A percentile compares a stretch with the other conserved stretches of the same genome.
These are phyloP conservation scores for Inonotus obliquus DNA, from an alignment of 1,284 basidiomycete species.

Conservation along the genomic window DNA sequence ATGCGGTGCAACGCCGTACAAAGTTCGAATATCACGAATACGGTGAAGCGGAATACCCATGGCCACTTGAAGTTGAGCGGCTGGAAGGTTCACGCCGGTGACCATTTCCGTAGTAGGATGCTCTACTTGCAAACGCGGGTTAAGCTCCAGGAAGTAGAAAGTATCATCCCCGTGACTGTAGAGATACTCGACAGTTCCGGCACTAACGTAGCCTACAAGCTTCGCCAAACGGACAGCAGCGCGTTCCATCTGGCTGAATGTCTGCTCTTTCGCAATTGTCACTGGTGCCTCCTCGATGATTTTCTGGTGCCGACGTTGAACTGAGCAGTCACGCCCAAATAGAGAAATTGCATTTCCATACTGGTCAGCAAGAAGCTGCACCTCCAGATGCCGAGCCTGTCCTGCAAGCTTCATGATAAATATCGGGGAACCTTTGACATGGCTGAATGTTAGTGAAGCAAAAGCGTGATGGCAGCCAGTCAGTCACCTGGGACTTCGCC, in stretches of 20 bases:
- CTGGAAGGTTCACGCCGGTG: constrained; percentile 95
- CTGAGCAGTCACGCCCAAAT: constrained; percentile 99
- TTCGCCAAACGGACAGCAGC: constrained; percentile 97
- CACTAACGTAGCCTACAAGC: constrained; percentile 98
- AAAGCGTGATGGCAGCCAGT: constrained; percentile 19
- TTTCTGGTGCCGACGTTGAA: constrained; percentile 99
- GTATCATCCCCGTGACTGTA: constrained; percentile 93
- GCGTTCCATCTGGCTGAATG: constrained; percentile 96
- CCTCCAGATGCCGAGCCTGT: constrained; percentile 95
- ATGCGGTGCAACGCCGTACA: constrained; percentile 92
- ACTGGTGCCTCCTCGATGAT: constrained; percentile 99
- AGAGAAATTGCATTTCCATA: constrained; percentile 99
- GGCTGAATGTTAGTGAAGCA: constrained; percentile 15
- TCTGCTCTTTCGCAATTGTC: constrained; percentile 89
- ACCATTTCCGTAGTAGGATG: constrained; percentile 99
- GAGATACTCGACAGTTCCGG: constrained; percentile 98
- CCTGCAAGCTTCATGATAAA: constrained; percentile 99
- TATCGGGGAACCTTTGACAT: constrained; percentile 85
- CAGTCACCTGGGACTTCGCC: constrained; percentile 91
- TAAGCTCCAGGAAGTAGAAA: constrained; percentile 98
- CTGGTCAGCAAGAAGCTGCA: constrained; percentile 97
- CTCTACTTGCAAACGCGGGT: constrained; percentile 99
- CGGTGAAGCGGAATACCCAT: constrained; percentile 98
- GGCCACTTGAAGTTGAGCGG: constrained; percentile 94
- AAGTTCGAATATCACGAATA: constrained; percentile 92